phyloP scores from a whole-genome alignment of 2,329 filamentous ascomycete species.

The Aspergillus ochraceus region DNA sequence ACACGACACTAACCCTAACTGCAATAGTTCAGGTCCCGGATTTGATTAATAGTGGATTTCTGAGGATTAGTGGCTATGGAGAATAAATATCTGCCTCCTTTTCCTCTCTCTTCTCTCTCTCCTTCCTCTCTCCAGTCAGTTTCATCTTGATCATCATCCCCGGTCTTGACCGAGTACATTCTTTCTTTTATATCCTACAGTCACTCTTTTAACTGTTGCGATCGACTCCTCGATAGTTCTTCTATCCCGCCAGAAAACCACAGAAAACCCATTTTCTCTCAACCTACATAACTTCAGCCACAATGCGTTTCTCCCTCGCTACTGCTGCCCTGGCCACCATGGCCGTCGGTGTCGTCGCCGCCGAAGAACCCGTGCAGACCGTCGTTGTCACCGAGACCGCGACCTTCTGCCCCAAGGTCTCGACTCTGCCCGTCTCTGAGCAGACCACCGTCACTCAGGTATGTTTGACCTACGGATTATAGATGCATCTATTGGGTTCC shows the following conservation, averaged over 20 bases:
- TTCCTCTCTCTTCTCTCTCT: constrained; percentile 16
- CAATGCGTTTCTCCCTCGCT: constrained; percentile 53
- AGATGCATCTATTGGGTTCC: background rate
- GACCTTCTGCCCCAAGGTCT: constrained; percentile 72
- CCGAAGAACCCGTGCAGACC: constrained; percentile 48
- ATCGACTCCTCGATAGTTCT: constrained; percentile 24
- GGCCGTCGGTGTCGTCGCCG: constrained; percentile 40
- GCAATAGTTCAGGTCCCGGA: background rate
- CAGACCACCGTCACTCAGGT: background rate
- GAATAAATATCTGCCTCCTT: constrained; percentile 7
- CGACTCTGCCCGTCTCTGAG: constrained; percentile 57
- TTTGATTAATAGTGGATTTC: background rate
- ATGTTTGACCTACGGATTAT: background rate
- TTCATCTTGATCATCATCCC: constrained; percentile 52
- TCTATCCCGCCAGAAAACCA: constrained; percentile 7
- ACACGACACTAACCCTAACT: background rate
- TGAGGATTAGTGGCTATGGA: background rate
- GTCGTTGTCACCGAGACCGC: constrained; percentile 66
- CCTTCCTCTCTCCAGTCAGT: constrained; percentile 20
- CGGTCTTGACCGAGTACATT: constrained; percentile 40
- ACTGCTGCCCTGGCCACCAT: constrained; percentile 35
- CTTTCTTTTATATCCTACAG: constrained; percentile 26
- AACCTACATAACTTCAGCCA: constrained; percentile 27
- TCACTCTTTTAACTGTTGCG: constrained; percentile 18
- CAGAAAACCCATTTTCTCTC: constrained; percentile 7